Base-by-base conservation (phyloP, 805 yeast genomes). In the Nakazawaea holstii region DNA sequence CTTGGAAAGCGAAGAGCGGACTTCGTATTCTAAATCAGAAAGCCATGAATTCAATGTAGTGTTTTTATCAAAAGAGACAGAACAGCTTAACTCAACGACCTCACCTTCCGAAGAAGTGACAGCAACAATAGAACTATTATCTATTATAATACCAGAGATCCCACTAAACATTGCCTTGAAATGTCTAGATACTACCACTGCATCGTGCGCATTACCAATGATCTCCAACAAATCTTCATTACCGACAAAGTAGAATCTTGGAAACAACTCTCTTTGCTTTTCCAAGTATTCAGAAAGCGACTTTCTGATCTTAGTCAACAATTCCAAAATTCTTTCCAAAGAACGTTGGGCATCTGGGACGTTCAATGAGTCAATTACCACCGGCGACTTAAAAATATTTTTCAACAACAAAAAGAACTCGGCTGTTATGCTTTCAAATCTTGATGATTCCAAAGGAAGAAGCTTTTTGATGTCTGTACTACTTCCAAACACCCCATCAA, bases 171-270 rank as follows among this genome's bases (percentile, higher is more conserved):
- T 76, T 56, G 86, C 87, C 41, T 70, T 69, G 43, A 90, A 64
- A 56, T 84, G 90, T 40, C 70, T 73, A 14, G 82, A 80, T 4
- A 83, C 68, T 6, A 70, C 53, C 2, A 40, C 37, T 1, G 78
- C 55, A 52, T 82, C 76, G 5, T 59, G 65, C 0, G 79, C 67
- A 44, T 82, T 75, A 2, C 97, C 96, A 32, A 92, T 75, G 35
- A 92, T 76, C 51, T 88, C 95, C 31, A 92, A 67, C 29, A 92
- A 65, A 59, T 92, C 97, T 50, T 90, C 96, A 59, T 92, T 92
- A 6, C 97, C 97, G 27, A 92, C 67, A 59, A 92, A 91, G 57
- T 84, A 90, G 48, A 90, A 83, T 41, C 97, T 72, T 1, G 96
- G 91, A 56, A 85, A 92, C 1, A 72, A 50, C 37, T 76, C 83